Evolutionary conservation across 164 flowering plant genomes (phyloP).

Genomic region (Vitis vinifera): DNA sequence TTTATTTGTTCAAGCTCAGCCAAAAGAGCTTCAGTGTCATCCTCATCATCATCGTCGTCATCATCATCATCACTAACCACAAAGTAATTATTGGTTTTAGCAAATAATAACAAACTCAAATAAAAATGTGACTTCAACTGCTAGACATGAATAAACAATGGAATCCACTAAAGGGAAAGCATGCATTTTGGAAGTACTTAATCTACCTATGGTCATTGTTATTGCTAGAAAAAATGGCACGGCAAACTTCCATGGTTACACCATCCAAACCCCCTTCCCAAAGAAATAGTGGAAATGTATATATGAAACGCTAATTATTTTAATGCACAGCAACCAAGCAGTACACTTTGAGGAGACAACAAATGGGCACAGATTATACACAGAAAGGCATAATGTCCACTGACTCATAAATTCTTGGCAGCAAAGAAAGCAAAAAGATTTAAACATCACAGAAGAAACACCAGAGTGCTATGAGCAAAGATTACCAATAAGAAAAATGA

Average conservation of each 20-base stretch:
- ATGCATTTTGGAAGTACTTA: not conserved
- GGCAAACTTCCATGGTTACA: too few relatives aligned
- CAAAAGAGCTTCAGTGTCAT: constrained; percentile 86
- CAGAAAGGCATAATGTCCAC: not conserved
- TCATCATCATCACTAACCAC: constrained; percentile 46
- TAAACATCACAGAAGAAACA: not conserved
- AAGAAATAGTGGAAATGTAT: too few relatives aligned
- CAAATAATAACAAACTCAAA: not conserved
- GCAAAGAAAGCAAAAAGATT: not conserved
- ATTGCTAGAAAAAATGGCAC: too few relatives aligned
- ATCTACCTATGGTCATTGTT: too few relatives aligned
- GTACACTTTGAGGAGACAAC: too few relatives aligned
- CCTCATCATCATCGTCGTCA: constrained; percentile 76
- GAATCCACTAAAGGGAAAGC: not conserved
- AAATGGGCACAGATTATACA: too few relatives aligned
- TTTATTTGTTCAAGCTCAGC: constrained; percentile 89
- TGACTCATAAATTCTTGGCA: not conserved
- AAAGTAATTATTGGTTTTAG: not conserved
- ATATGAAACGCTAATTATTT: too few relatives aligned
- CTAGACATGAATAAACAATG: not conserved
- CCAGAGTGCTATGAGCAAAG: not conserved
- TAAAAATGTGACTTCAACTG: not conserved
- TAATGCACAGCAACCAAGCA: too few relatives aligned
- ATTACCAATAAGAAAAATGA: not conserved
- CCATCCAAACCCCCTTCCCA: too few relatives aligned